Percentiles rank a stretch among this genome's conserved stretches.
These are phyloP conservation scores for Nigrospora osmanthi DNA, from an alignment of 2,329 filamentous ascomycete genomes.

Conservation along the genomic window DNA sequence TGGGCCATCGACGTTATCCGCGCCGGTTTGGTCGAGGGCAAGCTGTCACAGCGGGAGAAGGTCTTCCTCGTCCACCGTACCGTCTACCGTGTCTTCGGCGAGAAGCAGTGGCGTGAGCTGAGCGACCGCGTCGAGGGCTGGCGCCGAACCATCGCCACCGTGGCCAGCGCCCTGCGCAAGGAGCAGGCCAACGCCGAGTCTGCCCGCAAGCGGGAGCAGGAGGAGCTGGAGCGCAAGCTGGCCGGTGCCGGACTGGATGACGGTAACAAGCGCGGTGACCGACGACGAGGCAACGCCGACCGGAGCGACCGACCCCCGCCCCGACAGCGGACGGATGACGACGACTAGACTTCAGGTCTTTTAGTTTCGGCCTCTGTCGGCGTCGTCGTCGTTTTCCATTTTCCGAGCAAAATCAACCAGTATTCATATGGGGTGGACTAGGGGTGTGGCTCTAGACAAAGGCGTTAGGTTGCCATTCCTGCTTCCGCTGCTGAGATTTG, in stretches of 20 bases:
- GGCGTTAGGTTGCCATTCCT: too few relatives aligned
- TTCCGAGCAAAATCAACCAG: too few relatives aligned
- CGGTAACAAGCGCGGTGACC: slow-evolving; percentile 21
- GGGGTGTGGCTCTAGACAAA: too few relatives aligned
- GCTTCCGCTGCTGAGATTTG: too few relatives aligned
- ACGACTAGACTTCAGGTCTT: slow-evolving; percentile 34
- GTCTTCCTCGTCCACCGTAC: slow-evolving; percentile 94
- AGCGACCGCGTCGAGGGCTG: slow-evolving; percentile 86
- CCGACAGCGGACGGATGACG: slow-evolving; percentile 45
- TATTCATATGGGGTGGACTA: too few relatives aligned
- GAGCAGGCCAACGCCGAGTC: slow-evolving; percentile 75
- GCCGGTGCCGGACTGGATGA: slow-evolving; percentile 31
- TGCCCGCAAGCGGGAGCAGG: slow-evolving; percentile 69
- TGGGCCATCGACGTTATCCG: slow-evolving; percentile 99
- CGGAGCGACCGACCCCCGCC: slow-evolving; percentile 22
- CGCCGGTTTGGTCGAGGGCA: slow-evolving; percentile 90
- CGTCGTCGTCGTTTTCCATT: too few relatives aligned
- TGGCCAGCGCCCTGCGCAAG: slow-evolving; percentile 68
- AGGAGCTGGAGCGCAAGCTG: slow-evolving; percentile 63
- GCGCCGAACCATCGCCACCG: slow-evolving; percentile 72
- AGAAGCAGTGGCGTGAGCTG: slow-evolving; percentile 97
- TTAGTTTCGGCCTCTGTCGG: neutral
- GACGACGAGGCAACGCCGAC: slow-evolving; percentile 16
- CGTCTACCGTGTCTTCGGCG: slow-evolving; percentile 92
- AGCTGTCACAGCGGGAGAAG: slow-evolving; percentile 85